Evolutionary conservation across 2,329 filamentous ascomycete species (phyloP), one percentile per base, ranked within the genome.

Genomic region (Byssochlamys sp.): DNA sequence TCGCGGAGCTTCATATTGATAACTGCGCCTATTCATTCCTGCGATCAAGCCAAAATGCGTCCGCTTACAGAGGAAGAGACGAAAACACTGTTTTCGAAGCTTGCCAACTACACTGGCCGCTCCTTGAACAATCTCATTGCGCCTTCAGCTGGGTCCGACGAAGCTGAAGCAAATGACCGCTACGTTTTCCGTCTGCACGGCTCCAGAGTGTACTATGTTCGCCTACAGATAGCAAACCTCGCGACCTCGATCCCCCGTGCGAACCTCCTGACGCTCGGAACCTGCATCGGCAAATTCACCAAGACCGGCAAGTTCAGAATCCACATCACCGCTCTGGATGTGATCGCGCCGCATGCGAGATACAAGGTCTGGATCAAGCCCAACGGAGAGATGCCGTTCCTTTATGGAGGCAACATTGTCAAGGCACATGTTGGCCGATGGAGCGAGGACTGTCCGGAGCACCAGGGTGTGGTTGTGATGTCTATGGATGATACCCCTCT

Each of bases 331-430:
- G 88, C 82, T 5, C 80, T 99, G 58, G 88, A 91, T 62, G 84
- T 96, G 62, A 87, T 99, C 63, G 89, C 91, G 58, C 87, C 90
- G 63, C 90, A 96, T 73, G 92, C 92, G 51, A 82, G 94, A 59
- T 95, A 96, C 78, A 97, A 97, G 84, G 86, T 97, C 66, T 97
- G 91, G 91, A 87, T 99, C 65, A 95, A 95, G 76, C 83, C 86
- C 59, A 97, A 97, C 75, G 94, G 94, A 64, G 91, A 95, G 69
- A 96, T 96, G 91, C 92, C 94, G 1, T 97, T 95, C 73, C 77
- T 99, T 52, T 99, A 97, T 75, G 94, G 94, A 55, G 89, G 90
- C 58, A 91, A 97, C 73, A 81, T 95, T 55, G 84, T 95, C 65
- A 90, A 90, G 73, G 88, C 87, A 31, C 88, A 91, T 71, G 83